Base-by-base conservation (phyloP, 805 yeast species). In the Saturnispora serradocipensis region DNA sequence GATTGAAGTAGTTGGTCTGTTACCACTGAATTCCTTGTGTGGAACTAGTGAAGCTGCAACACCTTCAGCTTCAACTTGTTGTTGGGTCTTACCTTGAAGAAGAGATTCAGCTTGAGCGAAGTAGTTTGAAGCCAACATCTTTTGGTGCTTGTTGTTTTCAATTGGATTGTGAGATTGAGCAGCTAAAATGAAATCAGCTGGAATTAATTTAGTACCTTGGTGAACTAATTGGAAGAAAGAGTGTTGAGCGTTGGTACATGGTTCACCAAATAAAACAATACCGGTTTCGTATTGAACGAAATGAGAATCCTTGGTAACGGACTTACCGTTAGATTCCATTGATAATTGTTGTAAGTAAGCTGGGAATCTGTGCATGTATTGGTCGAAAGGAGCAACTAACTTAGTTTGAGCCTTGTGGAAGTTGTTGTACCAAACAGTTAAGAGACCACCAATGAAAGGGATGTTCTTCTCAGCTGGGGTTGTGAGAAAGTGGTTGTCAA, bases 211-310 rank as follows among this genome's bases (percentile, higher is more conserved):
- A 59, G 98, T 89, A 69, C 99, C 99, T 77, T 93, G 99, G 75
- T 93, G 99, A 54, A 93, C 96, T 72, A 93, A 81, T 76, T 93
- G 99, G 91, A 93, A 93, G 86, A 93, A 93, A 34, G 97, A 90
- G 75, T 93, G 99, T 77, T 93, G 99, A 51, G 99, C 95, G 71
- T 93, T 93, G 54, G 99, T 93, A 57, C 96, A 93, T 67, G 99
- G 98, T 76, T 93, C 99, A 67, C 99, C 99, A 65, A 93, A 93
- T 64, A 93, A 75, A 57, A 93, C 88, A 55, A 96, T 78, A 62
- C 99, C 99, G 46, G 98, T 91, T 65, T 93, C 89, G 79, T 93
- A 93, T 76, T 83, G 81, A 67, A 96, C 88, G 75, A 84, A 89
- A 59, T 80, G 83, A 67, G 88, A 86, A 64, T 88, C 89, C 73